These are phyloP conservation scores for Sechiopsis laciniata DNA, from an alignment of 306 rosid genomes.

Conservation along the genomic window DNA sequence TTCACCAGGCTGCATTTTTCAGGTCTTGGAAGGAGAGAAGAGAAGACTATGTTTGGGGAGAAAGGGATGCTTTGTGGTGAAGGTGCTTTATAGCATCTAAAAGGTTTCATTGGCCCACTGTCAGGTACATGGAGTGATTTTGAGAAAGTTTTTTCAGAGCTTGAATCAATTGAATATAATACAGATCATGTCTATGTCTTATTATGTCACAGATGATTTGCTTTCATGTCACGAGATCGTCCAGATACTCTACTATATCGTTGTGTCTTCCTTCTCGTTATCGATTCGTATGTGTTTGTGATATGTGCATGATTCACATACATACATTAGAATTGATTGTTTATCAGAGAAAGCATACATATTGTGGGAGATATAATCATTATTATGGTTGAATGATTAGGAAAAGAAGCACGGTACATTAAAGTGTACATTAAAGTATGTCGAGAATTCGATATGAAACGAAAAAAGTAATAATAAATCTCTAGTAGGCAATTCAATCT, in stretches of 20 bases:
- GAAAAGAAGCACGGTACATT: conserved; percentile 13
- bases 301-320: conserved; percentile 15
- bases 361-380: conserved; percentile 16
- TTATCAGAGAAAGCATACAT: conserved; percentile 22
- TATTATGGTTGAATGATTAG: conserved; percentile 18
- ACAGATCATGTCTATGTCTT: conserved; percentile 23
- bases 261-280: neutral
- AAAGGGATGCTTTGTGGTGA: conserved; percentile 20
- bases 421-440: neutral
- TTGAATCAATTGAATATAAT: conserved; percentile 15
- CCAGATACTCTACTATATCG: conserved; percentile 20
- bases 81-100: conserved; percentile 21
- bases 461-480: neutral
- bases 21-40: conserved; percentile 15
- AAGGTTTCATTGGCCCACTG: conserved; percentile 20
- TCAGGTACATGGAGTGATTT: conserved; percentile 19
- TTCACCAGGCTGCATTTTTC: conserved; percentile 56
- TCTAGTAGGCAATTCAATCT: conserved; percentile 18
- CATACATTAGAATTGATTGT: neutral
- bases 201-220: conserved; percentile 8
- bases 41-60: conserved; percentile 15
- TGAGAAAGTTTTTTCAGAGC: conserved; percentile 21
- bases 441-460: conserved; percentile 6
- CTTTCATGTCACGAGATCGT: conserved; percentile 17
- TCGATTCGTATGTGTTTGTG: neutral